Base-by-base conservation (phyloP, 352 stramenopile genomes). In the Hyphochytrium catenoides region DNA sequence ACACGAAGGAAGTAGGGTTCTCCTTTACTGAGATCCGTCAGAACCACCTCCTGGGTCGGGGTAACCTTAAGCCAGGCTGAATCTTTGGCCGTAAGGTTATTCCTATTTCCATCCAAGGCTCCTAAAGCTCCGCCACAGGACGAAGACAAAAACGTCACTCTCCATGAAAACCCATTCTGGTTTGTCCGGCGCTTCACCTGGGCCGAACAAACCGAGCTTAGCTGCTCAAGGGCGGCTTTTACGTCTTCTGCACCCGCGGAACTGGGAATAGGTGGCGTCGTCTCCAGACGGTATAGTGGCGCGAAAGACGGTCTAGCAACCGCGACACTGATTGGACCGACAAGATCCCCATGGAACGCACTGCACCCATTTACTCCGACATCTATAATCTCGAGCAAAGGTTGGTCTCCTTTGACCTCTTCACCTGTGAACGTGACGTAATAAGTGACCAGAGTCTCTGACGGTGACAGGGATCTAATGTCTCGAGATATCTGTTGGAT, bases 81-180 rank as follows among this genome's bases (percentile, higher is more conserved):
- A 26, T 43, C 7, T 32, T 32, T 11, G 31, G 18, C 37, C 37
- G 0, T 29, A 26, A 0, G n/a, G 36, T 23, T 8, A 34, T 46
- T 34, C 31, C n/a, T n/a, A n/a, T n/a, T n/a, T n/a, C n/a, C n/a
- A n/a, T n/a, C n/a, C n/a, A n/a, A n/a, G n/a, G n/a, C n/a, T n/a
- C n/a, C n/a, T n/a, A n/a, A n/a, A n/a, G n/a, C n/a, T n/a, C n/a
- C n/a, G n/a, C n/a, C n/a, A n/a, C n/a, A n/a, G n/a, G n/a, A n/a
- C n/a, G n/a, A n/a, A n/a, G n/a, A n/a, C n/a, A 73, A 46, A 47
- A 92, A 92, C 3, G 83, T 94, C 14, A 95, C 48, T 18, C 73
- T 59, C 85, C 85, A 93, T 32, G 79, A 61, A 44, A 59, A 89
- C 34, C 82, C 75, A 47, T 91, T 46, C 43, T 77, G 65, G 31